Conservation (phyloP, 371 early-diverging fungal genomes). For the Syncephalastrum contaminatum region DNA sequence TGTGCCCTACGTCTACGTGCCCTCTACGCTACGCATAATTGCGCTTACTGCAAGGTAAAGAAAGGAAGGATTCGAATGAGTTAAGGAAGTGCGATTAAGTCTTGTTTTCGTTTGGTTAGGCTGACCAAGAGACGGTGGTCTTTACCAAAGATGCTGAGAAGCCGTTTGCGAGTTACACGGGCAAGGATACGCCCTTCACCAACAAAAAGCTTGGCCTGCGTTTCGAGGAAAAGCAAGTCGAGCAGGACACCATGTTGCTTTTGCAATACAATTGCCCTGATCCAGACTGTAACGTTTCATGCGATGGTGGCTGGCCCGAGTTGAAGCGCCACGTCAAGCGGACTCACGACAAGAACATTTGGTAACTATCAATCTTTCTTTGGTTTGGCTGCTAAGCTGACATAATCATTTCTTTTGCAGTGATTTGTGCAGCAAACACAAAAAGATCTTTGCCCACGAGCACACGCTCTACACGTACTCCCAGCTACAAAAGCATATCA, state of each 20-base stretch:
- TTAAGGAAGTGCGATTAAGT: no score
- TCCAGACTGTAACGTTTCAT: slow-evolving; percentile 67
- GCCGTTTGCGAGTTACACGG: slow-evolving; percentile 52
- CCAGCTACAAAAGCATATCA: slow-evolving; percentile 71
- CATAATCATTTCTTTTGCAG: slow-evolving; percentile 27
- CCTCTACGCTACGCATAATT: slow-evolving; percentile 79
- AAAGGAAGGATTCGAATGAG: background rate
- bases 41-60: slow-evolving; percentile 89
- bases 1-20: slow-evolving; percentile 89
- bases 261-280: slow-evolving; percentile 88
- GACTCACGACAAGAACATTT: slow-evolving; percentile 73
- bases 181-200: slow-evolving; percentile 42
- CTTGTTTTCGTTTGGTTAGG: slow-evolving; percentile 24
- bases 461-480: slow-evolving; percentile 74
- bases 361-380: slow-evolving; percentile 51
- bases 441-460: slow-evolving; percentile 91
- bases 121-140: slow-evolving; percentile 70
- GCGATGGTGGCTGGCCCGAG: slow-evolving; percentile 77
- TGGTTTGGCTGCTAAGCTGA: background rate
- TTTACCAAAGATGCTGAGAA: slow-evolving; percentile 67
- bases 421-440: slow-evolving; percentile 84
- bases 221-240: slow-evolving; percentile 74
- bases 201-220: slow-evolving; percentile 71
- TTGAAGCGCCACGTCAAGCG: slow-evolving; percentile 80
- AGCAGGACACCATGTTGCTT: slow-evolving; percentile 69